Evolutionary conservation across 164 flowering plant species (phyloP).

Genomic region (Umbilicus rupestris): DNA sequence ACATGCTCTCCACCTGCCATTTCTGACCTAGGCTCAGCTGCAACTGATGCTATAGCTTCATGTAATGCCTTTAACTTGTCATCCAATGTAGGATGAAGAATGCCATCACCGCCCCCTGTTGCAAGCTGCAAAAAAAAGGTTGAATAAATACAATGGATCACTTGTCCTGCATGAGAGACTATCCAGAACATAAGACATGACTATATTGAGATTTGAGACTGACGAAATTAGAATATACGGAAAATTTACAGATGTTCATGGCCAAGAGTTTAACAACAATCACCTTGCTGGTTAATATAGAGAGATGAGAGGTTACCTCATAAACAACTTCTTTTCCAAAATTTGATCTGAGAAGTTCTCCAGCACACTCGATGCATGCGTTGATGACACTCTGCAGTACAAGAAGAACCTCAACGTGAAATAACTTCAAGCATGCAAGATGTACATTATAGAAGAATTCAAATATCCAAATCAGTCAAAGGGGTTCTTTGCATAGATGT

Average conservation of each 20-base stretch:
- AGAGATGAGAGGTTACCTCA: constrained; percentile 41
- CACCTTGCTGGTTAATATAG: no score
- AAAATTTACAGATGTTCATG: not conserved
- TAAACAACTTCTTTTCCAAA: constrained; percentile 79
- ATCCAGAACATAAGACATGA: not conserved
- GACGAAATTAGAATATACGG: no score
- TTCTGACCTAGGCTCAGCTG: constrained; percentile 49
- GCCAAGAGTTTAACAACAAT: not conserved
- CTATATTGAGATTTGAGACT: not conserved
- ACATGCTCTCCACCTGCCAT: constrained; percentile 58
- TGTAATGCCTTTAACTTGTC: constrained; percentile 52
- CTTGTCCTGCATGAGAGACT: not conserved
- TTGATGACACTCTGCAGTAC: constrained; percentile 54
- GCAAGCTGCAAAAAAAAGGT: constrained; percentile 43
- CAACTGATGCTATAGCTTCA: constrained; percentile 59
- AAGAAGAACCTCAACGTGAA: not conserved
- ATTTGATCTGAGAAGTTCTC: constrained; percentile 60
- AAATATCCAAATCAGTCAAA: no score
- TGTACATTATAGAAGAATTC: no score
- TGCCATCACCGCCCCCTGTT: constrained; percentile 60
- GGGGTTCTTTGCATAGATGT: not conserved
- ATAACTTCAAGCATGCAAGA: not conserved
- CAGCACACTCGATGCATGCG: constrained; percentile 54
- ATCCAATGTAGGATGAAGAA: constrained; percentile 45
- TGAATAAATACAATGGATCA: not conserved